Percentiles rank a stretch among this genome's conserved stretches.
Conservation (phyloP, 2,329 filamentous ascomycete species). For the Tolypocladium nubicola region DNA sequence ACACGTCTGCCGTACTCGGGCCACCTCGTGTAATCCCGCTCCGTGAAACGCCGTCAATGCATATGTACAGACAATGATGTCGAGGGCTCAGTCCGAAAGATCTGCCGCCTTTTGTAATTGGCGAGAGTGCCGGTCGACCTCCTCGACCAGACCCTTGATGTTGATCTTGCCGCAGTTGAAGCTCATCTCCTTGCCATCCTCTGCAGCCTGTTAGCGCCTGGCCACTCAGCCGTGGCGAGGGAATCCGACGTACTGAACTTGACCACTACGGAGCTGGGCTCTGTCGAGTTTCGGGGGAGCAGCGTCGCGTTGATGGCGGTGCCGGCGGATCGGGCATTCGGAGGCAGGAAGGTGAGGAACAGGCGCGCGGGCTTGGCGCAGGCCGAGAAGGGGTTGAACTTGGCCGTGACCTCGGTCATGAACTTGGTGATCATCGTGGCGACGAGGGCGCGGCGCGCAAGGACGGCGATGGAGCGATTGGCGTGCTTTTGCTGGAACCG, state of each 20-base stretch:
- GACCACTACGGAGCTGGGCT: conserved; percentile 59
- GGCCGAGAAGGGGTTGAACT: conserved; percentile 85
- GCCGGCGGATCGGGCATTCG: conserved; percentile 59
- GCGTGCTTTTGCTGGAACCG: background rate
- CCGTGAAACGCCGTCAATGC: conserved; percentile 23
- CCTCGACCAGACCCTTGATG: conserved; percentile 78
- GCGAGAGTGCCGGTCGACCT: conserved; percentile 84
- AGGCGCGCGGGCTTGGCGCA: conserved; percentile 74
- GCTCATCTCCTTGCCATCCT: conserved; percentile 86
- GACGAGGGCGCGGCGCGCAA: conserved; percentile 5
- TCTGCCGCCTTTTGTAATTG: conserved; percentile 74
- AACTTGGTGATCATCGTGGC: conserved; percentile 71
- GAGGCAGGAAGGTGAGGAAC: conserved; percentile 77
- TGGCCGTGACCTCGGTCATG: conserved; percentile 72
- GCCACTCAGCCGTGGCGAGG: background rate
- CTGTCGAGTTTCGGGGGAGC: conserved; percentile 57
- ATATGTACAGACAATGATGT: conserved; percentile 10
- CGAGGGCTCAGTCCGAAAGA: conserved; percentile 38
- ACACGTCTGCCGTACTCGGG: conserved; percentile 3
- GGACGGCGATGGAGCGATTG: background rate
- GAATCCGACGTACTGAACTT: conserved; percentile 67
- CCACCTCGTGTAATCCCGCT: conserved; percentile 3
- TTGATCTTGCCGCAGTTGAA: conserved; percentile 72
- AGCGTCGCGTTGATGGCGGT: conserved; percentile 73
- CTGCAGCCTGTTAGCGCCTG: conserved; percentile 33